Base-by-base conservation (phyloP, 768 basidiomycete genomes). In the Pulveroboletus frians region DNA sequence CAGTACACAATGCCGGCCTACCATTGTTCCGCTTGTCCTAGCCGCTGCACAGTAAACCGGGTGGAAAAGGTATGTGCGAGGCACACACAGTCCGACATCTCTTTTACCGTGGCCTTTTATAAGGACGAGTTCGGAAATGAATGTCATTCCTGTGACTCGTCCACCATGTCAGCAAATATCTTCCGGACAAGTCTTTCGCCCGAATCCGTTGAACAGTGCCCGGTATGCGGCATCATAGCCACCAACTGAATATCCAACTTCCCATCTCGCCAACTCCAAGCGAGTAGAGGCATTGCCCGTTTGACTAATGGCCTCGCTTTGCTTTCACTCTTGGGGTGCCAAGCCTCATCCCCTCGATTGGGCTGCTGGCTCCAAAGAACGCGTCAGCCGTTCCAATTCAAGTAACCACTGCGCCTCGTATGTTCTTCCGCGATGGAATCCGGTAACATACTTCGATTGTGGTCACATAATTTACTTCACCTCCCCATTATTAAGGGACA, bases 111-210 rank as follows among this genome's bases (percentile, higher is more conserved):
- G 36, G 51, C 59, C 56, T 67, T 61, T 66, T 67, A 68, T 66
- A 65, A 49, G 46, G 42, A 31, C 46, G 9, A 30, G 51, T 49
- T 64, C 66, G 66, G 66, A 68, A 69, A 68, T 68, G 66, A 68
- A 68, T 15, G 43, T 56, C 62, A 65, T 61, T 61, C 51, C 63
- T 64, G 66, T 69, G 63, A 59, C 58, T 49, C 17, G 49, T 29
- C 47, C 50, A 59, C 62, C 47, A 48, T 49, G 43, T 59, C 53
- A 52, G 45, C 47, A 56, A 47, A 55, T 58, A 56, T 62, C 46
- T 53, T 57, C 57, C 61, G 66, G 63, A 57, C 49, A 42, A 62
- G 61, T 50, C 47, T 41, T 56, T 57, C 62, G 58, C 56, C 66
- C 68, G 66, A 68, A 43, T 56, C 68, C 66, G 66, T 66, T 46